A percentile compares a stretch with the other conserved stretches of the same genome.
Conservation (phyloP, 805 yeast species). For the Cyberlindnera saturnus region DNA sequence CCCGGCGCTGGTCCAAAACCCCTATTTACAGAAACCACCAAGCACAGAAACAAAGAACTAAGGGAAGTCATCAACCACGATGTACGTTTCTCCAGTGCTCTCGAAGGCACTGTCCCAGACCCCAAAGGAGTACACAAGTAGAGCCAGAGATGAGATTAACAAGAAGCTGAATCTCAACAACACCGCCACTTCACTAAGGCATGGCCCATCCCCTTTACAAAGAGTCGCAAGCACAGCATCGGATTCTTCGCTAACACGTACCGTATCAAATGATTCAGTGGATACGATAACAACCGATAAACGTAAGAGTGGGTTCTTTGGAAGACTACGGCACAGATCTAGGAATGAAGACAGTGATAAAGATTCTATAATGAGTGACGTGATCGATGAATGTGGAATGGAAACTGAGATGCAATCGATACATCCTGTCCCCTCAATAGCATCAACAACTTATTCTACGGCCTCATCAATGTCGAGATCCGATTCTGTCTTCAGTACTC, state of each 20-base stretch:
- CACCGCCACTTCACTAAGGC: conserved; percentile 16
- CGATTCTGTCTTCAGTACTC: conserved; percentile 18
- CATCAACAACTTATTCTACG: conserved; percentile 3
- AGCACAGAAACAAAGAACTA: too few species aligned
- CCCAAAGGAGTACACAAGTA: conserved; percentile 25
- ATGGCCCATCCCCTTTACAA: conserved; percentile 26
- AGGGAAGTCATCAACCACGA: conserved; percentile 1
- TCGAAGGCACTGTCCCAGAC: conserved; percentile 15
- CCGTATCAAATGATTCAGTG: conserved; percentile 17
- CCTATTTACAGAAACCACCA: too few species aligned
- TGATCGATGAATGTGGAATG: background rate
- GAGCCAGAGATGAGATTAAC: conserved; percentile 27
- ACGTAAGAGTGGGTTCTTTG: background rate
- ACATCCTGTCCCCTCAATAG: conserved; percentile 22
- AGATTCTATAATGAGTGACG: conserved; percentile 15
- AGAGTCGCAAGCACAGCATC: conserved; percentile 20
- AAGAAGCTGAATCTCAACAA: conserved; percentile 17
- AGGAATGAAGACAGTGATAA: conserved; percentile 1
- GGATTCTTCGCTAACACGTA: conserved; percentile 18
- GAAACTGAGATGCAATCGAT: conserved; percentile 15
- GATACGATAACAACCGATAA: conserved; percentile 10
- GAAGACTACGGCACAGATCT: conserved; percentile 2
- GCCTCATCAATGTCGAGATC: conserved; percentile 5
- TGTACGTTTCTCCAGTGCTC: conserved; percentile 22
- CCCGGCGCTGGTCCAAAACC: too few species aligned